Evolutionary conservation across 2,329 filamentous ascomycete species (phyloP).

Genomic region (Sporothrix curviconia): DNA sequence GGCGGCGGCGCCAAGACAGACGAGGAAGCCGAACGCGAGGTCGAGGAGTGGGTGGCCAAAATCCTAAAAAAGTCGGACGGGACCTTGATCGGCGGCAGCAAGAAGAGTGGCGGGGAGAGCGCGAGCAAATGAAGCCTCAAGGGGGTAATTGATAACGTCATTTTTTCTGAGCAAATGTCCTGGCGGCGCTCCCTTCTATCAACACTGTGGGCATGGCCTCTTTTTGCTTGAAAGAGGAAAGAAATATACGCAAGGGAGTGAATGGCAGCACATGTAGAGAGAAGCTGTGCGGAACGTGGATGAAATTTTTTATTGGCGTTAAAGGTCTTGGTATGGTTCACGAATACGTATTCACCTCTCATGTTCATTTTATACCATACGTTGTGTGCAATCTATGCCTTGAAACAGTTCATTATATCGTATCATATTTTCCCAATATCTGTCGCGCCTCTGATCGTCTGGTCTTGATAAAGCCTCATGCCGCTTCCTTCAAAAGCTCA

Average conservation of each 20-base stretch:
- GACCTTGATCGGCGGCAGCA: conserved; percentile 26
- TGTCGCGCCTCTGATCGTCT: too few relatives aligned
- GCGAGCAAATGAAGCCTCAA: too few relatives aligned
- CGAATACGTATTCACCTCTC: neutral
- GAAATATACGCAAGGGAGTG: too few relatives aligned
- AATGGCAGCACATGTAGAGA: neutral
- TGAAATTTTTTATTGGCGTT: neutral
- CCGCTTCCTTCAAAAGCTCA: neutral
- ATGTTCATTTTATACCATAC: too few relatives aligned
- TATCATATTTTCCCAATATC: neutral
- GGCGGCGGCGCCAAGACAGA: conserved; percentile 27
- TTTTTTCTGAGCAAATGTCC: too few relatives aligned
- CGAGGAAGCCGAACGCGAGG: conserved; percentile 50
- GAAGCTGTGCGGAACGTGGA: neutral
- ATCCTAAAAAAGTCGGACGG: conserved; percentile 47
- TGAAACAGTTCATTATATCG: neutral
- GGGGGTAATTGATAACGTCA: too few relatives aligned
- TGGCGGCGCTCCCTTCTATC: too few relatives aligned
- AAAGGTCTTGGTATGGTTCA: neutral
- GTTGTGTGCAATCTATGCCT: neutral
- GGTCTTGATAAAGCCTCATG: neutral
- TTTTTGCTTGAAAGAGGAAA: neutral
- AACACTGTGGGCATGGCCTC: too few relatives aligned
- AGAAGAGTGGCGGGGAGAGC: conserved; percentile 28
- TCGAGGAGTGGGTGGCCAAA: conserved; percentile 56